Conservation (phyloP, 306 rosid species). For the Chamaecrista fasciculata region DNA sequence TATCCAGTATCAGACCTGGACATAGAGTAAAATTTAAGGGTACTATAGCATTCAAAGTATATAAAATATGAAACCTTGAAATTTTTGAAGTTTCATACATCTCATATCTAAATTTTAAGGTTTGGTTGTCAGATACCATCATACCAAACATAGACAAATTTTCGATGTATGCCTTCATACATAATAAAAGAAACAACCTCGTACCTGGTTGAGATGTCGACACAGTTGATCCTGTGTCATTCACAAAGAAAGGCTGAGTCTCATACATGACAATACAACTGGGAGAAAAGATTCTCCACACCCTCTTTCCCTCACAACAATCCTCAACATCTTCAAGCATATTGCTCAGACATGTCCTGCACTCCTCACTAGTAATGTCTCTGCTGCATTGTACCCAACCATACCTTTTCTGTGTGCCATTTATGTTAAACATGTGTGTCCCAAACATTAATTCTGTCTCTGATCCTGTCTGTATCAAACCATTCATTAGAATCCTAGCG, state of each 20-base stretch:
- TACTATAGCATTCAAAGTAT: too few species aligned
- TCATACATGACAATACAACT: slow-evolving; percentile 48
- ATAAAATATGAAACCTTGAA: too few species aligned
- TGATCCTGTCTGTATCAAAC: slow-evolving; percentile 39
- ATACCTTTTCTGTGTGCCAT: slow-evolving; percentile 47
- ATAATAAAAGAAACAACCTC: background rate
- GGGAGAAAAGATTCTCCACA: slow-evolving; percentile 47
- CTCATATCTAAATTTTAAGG: too few species aligned
- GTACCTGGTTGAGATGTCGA: slow-evolving; percentile 29
- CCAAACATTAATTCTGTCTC: slow-evolving; percentile 36
- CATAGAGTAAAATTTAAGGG: too few species aligned
- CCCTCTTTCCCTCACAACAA: slow-evolving; percentile 40
- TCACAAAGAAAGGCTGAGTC: slow-evolving; percentile 42
- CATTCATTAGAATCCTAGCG: slow-evolving; percentile 43
- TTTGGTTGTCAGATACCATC: too few species aligned
- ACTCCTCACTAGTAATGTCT: slow-evolving; percentile 40
- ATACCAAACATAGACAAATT: too few species aligned
- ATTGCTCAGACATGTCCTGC: slow-evolving; percentile 44
- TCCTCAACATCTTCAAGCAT: slow-evolving; percentile 39
- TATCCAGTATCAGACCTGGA: too few species aligned
- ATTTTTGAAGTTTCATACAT: too few species aligned
- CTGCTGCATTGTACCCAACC: slow-evolving; percentile 52
- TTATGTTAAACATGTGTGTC: slow-evolving; percentile 45
- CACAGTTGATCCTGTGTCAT: background rate
- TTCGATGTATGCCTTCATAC: too few species aligned